Evolutionary conservation across 2,329 filamentous ascomycete genomes (phyloP).

Genomic region (Ophiostoma perfectum): DNA sequence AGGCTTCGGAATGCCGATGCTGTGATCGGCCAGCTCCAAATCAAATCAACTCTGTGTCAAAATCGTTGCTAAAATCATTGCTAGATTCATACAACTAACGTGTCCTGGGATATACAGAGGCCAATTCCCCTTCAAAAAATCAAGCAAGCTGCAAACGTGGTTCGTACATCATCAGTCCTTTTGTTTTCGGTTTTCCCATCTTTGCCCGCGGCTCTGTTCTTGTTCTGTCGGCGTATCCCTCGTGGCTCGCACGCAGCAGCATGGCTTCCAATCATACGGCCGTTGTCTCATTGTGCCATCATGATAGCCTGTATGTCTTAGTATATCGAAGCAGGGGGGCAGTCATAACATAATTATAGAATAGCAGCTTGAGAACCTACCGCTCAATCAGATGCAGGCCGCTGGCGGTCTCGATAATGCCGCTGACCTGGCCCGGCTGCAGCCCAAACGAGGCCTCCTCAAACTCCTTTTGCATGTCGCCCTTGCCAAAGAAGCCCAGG

Average conservation of each 20-base stretch:
- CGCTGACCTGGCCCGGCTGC: slow-evolving; percentile 78
- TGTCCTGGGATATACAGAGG: neutral
- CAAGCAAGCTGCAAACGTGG: neutral
- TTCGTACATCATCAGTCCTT: neutral
- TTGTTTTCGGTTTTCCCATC: neutral
- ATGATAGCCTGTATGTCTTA: slow-evolving; percentile 18
- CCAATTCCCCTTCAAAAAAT: neutral
- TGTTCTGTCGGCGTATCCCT: neutral
- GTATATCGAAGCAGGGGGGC: neutral
- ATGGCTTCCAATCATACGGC: neutral
- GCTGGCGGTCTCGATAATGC: slow-evolving; percentile 84
- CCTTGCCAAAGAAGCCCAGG: slow-evolving; percentile 86
- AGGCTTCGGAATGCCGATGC: neutral
- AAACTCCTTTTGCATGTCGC: slow-evolving; percentile 98
- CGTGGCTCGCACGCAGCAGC: neutral
- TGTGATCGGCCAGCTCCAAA: neutral
- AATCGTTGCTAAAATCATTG: neutral
- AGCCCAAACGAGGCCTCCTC: slow-evolving; percentile 93
- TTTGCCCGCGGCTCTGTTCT: neutral
- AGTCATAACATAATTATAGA: neutral
- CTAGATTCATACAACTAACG: neutral
- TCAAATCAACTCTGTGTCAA: neutral
- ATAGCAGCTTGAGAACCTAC: slow-evolving; percentile 42
- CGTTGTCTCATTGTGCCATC: slow-evolving; percentile 1
- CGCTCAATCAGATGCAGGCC: slow-evolving; percentile 94